Conservation (phyloP, 1,284 basidiomycete genomes). For the Exobasidium cylindrosporum region DNA sequence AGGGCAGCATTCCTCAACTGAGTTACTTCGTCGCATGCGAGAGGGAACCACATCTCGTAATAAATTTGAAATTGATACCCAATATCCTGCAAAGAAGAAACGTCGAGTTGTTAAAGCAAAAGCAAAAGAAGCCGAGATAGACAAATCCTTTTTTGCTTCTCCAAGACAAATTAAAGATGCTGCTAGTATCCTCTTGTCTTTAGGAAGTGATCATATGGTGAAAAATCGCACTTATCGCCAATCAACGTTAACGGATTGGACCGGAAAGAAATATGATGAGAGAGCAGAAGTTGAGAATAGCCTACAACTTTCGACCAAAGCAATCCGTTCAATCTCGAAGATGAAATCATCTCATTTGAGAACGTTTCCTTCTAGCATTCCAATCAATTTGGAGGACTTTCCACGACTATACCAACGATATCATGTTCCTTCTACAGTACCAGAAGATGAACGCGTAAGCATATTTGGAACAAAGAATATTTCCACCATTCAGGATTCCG, state of each 20-base stretch:
- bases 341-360: no score
- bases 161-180: background rate
- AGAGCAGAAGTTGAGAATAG: no score
- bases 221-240: no score
- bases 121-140: background rate
- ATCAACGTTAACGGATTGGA: no score
- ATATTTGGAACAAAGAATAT: background rate
- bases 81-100: constrained; percentile 6
- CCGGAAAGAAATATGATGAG: no score
- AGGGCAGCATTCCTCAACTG: background rate
- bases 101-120: background rate
- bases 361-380: background rate
- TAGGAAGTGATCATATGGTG: background rate
- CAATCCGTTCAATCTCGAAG: no score
- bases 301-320: no score
- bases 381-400: background rate
- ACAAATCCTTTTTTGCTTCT: background rate
- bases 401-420: background rate
- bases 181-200: background rate
- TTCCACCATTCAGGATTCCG: background rate
- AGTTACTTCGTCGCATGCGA: background rate
- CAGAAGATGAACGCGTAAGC: background rate
- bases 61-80: background rate
- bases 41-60: no score
- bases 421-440: background rate